These are phyloP conservation scores for Emydomyces testavorans DNA, from an alignment of 2,329 filamentous ascomycete genomes.

Conservation along the genomic window DNA sequence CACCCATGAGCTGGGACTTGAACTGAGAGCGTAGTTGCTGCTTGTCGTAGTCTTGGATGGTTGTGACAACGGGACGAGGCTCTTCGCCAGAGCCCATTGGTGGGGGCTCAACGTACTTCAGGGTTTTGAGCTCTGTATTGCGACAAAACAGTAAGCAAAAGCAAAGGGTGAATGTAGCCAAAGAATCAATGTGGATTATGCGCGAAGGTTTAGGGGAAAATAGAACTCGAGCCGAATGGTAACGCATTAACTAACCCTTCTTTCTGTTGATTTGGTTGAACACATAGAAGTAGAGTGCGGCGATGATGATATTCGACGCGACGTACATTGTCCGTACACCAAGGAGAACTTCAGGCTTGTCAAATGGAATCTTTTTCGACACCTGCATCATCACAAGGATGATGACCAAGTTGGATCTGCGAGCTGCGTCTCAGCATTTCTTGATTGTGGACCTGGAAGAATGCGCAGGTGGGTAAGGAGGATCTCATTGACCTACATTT, in stretches of 20 bases:
- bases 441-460: background rate
- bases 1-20: constrained; percentile 87
- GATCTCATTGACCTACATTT: constrained; percentile 19
- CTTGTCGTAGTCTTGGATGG: constrained; percentile 87
- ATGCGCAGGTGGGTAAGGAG: background rate
- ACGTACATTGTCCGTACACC: constrained; percentile 54
- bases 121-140: constrained; percentile 71
- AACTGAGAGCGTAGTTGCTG: constrained; percentile 72
- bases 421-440: constrained; percentile 16
- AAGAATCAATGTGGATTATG: background rate
- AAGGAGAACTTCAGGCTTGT: constrained; percentile 63
- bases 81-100: constrained; percentile 89
- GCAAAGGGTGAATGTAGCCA: background rate
- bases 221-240: background rate
- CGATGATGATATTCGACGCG: constrained; percentile 70
- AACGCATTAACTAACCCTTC: constrained; percentile 58
- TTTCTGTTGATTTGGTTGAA: constrained; percentile 83
- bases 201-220: constrained; percentile 1
- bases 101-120: constrained; percentile 96
- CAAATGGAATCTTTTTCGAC: constrained; percentile 88
- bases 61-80: constrained; percentile 91
- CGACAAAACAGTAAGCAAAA: background rate
- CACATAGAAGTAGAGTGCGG: constrained; percentile 72
- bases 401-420: constrained; percentile 83
- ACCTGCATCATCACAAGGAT: constrained; percentile 98